Conservation (phyloP, 192 early-diverging fungal genomes). For the Umbelopsis isabellina region DNA sequence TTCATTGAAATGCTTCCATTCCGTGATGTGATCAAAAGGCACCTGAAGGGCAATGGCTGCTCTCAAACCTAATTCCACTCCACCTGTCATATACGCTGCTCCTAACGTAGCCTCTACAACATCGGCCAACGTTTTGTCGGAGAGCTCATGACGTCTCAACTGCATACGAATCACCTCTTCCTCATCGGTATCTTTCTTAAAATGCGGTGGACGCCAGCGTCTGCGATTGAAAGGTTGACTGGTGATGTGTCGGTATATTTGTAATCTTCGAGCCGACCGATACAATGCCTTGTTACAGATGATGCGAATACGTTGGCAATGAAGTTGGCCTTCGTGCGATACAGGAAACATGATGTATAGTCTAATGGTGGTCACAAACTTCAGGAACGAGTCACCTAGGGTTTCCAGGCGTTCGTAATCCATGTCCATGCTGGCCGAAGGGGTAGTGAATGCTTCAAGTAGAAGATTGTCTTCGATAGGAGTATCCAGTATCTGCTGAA, state of each 20-base stretch:
- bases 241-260: constrained; percentile 63
- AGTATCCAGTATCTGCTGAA: constrained; percentile 46
- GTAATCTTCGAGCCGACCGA: constrained; percentile 48
- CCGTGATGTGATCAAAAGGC: constrained; percentile 55
- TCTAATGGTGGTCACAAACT: constrained; percentile 71
- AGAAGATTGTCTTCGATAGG: constrained; percentile 46
- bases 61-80: constrained; percentile 52
- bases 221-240: constrained; percentile 64
- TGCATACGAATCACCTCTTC: constrained; percentile 20
- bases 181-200: constrained; percentile 33
- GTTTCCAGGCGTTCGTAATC: constrained; percentile 91
- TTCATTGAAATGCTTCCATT: constrained; percentile 52
- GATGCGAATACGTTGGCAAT: constrained; percentile 66
- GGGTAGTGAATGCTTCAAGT: constrained; percentile 74
- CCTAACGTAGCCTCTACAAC: constrained; percentile 84
- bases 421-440: constrained; percentile 64
- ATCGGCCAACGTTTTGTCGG: constrained; percentile 87
- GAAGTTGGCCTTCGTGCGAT: constrained; percentile 81
- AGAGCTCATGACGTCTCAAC: constrained; percentile 53
- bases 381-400: constrained; percentile 89
- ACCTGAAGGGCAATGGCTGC: constrained; percentile 60
- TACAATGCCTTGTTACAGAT: constrained; percentile 81
- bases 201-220: constrained; percentile 55
- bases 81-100: constrained; percentile 66
- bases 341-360: constrained; percentile 77